Evolutionary conservation across 2,329 filamentous ascomycete genomes (phyloP).

Genomic region (Coniochaeta prunicola): DNA sequence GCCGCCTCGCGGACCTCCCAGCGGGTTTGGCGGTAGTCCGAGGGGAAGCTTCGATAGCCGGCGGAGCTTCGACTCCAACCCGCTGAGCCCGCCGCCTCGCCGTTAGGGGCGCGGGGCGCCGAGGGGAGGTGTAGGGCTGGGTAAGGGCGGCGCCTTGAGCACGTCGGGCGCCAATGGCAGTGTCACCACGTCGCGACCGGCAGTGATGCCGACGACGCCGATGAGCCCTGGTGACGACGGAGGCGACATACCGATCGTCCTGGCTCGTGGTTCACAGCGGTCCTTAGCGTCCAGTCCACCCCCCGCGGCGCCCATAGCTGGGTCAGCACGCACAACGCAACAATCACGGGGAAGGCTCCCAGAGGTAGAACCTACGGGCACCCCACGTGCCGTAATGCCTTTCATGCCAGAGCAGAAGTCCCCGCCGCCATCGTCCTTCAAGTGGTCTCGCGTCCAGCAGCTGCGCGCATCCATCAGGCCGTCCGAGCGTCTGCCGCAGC

Average conservation of each 20-base stretch:
- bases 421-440: neutral
- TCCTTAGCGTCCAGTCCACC: neutral
- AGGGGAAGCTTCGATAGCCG: neutral
- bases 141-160: neutral
- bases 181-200: neutral
- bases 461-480: conserved; percentile 1
- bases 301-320: conserved; percentile 2
- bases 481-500: neutral
- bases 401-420: neutral
- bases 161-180: neutral
- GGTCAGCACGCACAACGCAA: neutral
- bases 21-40: neutral
- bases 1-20: neutral
- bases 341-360: neutral
- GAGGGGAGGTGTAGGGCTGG: conserved; percentile 2
- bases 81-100: neutral
- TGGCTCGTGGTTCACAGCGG: conserved; percentile 2
- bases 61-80: neutral
- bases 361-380: neutral
- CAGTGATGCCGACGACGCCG: neutral
- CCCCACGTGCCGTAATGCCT: neutral
- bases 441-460: conserved; percentile 1
- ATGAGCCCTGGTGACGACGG: neutral
- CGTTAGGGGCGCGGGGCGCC: conserved; percentile 12
- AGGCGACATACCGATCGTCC: conserved; percentile 10